Evolutionary conservation across 139 green algal species (phyloP), one percentile per base, ranked within the genome.

Genomic region (Coelastrella sp.): DNA sequence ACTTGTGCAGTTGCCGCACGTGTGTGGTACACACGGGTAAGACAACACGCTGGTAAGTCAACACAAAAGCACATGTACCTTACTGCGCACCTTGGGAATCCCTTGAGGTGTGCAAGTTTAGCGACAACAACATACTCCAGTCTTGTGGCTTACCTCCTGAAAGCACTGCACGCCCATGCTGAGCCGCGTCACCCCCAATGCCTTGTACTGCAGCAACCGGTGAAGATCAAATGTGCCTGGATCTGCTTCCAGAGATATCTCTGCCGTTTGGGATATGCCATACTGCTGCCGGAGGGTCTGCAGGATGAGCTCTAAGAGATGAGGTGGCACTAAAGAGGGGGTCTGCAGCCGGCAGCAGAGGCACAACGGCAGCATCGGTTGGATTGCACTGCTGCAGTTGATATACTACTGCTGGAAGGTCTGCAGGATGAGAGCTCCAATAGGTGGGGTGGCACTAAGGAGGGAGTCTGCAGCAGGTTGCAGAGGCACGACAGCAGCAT

Each of bases 191-290:
- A 99, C 94, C 2, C 98, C 98, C 60, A 97, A 79, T 0, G 5
- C 78, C 90, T 95, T 82, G 93, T 98, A 99, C 23, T 88, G 92
- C 17, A 85, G 65, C 90, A 99, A 91, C 71, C 94, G 93, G 2
- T 80, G 54, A 11, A 83, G 85, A 83, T 99, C 95, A 93, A 99
- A 99, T 5, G 98, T 99, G 59, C 98, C 98, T 2, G 98, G 98
- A 91, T 99, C 98, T 3, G 96, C 96, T 90, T 99, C 98, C 66
- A 99, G 94, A 4, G 94, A 96, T 22, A 99, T 96, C 93, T 99
- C 98, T 6, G 96, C 96, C 5, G 87, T 92, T 0, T 61, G 17
- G 6, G 93, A 89, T 8, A 99, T 96, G 7, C 97, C 96, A 47
- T 89, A 94, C 54, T 78, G 82, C 3, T 56, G 47, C 14, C 93